These are phyloP conservation scores for Candida golubevii DNA, from an alignment of 805 yeast genomes.

Conservation along the genomic window DNA sequence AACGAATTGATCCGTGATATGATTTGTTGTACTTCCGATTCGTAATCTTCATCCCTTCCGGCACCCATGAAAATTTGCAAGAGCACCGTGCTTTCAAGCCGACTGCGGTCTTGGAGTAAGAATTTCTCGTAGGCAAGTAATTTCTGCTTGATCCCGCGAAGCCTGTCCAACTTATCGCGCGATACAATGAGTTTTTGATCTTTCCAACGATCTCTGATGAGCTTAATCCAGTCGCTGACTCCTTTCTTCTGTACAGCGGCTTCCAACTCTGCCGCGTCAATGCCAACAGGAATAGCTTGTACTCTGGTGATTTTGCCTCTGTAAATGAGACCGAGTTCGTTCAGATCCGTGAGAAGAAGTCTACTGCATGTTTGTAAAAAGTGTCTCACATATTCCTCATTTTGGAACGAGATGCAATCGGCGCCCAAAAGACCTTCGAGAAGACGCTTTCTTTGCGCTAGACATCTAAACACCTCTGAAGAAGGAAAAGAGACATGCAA, in stretches of 20 bases:
- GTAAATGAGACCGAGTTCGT: slow-evolving; percentile 54
- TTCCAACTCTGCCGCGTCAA: slow-evolving; percentile 60
- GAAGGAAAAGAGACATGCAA: slow-evolving; percentile 94
- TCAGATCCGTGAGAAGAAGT: slow-evolving; percentile 77
- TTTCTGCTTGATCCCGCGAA: slow-evolving; percentile 87
- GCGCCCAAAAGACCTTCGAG: slow-evolving; percentile 86
- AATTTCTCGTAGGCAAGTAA: slow-evolving; percentile 81
- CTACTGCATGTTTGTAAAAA: slow-evolving; percentile 88
- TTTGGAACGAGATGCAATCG: slow-evolving; percentile 83
- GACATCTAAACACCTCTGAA: slow-evolving; percentile 88
- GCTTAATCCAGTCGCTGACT: slow-evolving; percentile 60
- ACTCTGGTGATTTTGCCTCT: slow-evolving; percentile 55
- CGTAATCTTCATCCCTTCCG: slow-evolving; percentile 56
- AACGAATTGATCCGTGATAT: slow-evolving; percentile 83
- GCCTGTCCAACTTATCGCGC: slow-evolving; percentile 82
- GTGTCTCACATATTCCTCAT: slow-evolving; percentile 89
- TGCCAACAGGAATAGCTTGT: slow-evolving; percentile 68
- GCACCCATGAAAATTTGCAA: slow-evolving; percentile 76
- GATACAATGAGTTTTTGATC: slow-evolving; percentile 69
- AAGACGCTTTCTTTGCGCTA: slow-evolving; percentile 78
- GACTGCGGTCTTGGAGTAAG: slow-evolving; percentile 66
- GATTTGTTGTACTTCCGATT: slow-evolving; percentile 66
- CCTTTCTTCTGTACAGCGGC: slow-evolving; percentile 42
- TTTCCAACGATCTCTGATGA: slow-evolving; percentile 78
- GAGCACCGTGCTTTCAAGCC: slow-evolving; percentile 63